Base-by-base conservation (phyloP, 2,329 filamentous ascomycete species). In the Fusarium aywerte region DNA sequence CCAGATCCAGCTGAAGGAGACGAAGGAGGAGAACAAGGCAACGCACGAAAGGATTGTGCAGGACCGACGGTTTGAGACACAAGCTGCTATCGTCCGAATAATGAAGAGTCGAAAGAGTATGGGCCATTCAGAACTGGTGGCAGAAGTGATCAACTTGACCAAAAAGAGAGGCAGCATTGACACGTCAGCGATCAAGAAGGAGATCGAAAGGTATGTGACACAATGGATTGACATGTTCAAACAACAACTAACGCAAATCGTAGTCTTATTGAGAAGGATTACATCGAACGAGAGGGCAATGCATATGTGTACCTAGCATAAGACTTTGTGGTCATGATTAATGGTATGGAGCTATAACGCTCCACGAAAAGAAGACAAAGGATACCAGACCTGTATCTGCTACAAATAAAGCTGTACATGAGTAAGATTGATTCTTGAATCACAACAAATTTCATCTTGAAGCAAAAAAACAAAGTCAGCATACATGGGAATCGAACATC, bases 1-100 rank as follows among this genome's bases (percentile, higher is more conserved):
- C 80, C 95, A 97, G 80, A 96, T 99, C 71, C 96, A 99, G 80
- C 86, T 97, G 49, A 96, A 96, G 80, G 96, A 99, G 80, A 98
- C 96, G 1, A 92, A 91, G 73, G 91, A 95, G 75, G 96, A 99
- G 80, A 97, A 97, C 80, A 92, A 93, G 79, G 92, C 91, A 72
- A 98, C 94, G 2, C 93, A 98, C 78, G 91, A 97, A 78, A 88
- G 93, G 40, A 92, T 99, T 6, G 90, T 90, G 0, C 91, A 92
- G 51, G 96, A 99, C 76, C 84, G 96, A 49, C 93, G 97, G 75
- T 97, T 96, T 74, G 96, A 99, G 81, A 97, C 94, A 0, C 96
- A 99, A 78, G 96, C 96, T 1, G 95, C 96, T 1, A 96, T 99
- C 75, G 96, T 99, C 64, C 84, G 96, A 18, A 97, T 99, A 75